Conservation (phyloP, 2,329 filamentous ascomycete genomes). For the Apiospora aurea region DNA sequence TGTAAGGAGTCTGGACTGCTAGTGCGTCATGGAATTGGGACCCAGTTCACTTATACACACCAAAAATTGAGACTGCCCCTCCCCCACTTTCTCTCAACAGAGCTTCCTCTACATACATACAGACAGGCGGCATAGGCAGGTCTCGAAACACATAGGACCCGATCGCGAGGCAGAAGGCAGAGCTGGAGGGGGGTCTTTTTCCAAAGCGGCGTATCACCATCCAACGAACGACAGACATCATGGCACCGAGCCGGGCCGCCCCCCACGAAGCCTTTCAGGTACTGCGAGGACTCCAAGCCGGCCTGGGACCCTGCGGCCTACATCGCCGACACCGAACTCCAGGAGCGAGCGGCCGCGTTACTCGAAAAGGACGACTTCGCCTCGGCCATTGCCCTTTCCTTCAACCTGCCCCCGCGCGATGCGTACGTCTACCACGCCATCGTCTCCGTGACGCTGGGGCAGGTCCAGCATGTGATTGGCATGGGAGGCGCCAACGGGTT, state of each 20-base stretch:
- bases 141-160: neutral
- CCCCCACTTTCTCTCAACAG: neutral
- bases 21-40: slow-evolving; percentile 11
- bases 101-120: neutral
- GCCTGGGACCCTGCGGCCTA: slow-evolving; percentile 52
- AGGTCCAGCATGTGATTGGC: slow-evolving; percentile 55
- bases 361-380: slow-evolving; percentile 51
- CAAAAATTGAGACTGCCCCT: slow-evolving; percentile 19
- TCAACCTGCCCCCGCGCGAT: slow-evolving; percentile 53
- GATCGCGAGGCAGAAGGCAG: neutral
- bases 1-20: neutral
- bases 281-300: slow-evolving; percentile 52
- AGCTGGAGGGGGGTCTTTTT: neutral
- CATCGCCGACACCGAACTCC: slow-evolving; percentile 47
- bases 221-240: slow-evolving; percentile 18
- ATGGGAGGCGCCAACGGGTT: slow-evolving; percentile 54
- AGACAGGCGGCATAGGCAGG: neutral
- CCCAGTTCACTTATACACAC: neutral
- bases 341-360: slow-evolving; percentile 45
- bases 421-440: slow-evolving; percentile 60
- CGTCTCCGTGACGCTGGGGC: slow-evolving; percentile 54
- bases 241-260: slow-evolving; percentile 31
- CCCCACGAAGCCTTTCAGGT: slow-evolving; percentile 36
- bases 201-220: neutral
- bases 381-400: slow-evolving; percentile 51